A percentile compares a stretch with the other conserved stretches of the same genome.
Conservation (phyloP, 805 yeast species). For the Suhomyces tanzawaensis region DNA sequence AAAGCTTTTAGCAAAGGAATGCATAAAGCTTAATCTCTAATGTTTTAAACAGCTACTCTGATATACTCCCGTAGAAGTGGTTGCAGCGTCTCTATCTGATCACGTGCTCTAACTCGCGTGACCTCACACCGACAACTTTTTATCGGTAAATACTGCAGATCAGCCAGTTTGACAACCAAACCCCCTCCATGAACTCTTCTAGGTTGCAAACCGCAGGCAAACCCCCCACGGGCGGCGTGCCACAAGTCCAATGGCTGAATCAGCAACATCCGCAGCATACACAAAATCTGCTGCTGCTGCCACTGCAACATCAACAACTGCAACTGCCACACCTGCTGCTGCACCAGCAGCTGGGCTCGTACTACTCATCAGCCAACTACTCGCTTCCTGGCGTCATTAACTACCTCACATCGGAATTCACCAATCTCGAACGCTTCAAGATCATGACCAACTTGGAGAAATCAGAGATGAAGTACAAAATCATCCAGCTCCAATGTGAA, state of each 20-base stretch:
- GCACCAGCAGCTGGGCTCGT: constrained; percentile 7
- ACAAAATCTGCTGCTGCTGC: constrained; percentile 1
- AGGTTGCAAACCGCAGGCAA: constrained; percentile 1
- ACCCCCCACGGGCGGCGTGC: neutral
- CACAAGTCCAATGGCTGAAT: constrained; percentile 4
- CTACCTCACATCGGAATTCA: constrained; percentile 57
- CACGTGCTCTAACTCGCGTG: too few relatives aligned
- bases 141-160: too few relatives aligned
- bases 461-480: constrained; percentile 49
- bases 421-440: constrained; percentile 40
- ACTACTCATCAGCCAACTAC: constrained; percentile 25
- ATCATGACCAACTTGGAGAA: constrained; percentile 54
- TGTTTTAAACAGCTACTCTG: too few relatives aligned
- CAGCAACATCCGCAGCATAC: constrained; percentile 4
- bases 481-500: constrained; percentile 53
- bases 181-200: constrained; percentile 2
- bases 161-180: too few relatives aligned
- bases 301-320: constrained; percentile 6
- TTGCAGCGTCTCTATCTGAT: too few relatives aligned
- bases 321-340: constrained; percentile 5
- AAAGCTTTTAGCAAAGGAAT: too few relatives aligned
- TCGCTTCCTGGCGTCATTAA: constrained; percentile 61
- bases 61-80: too few relatives aligned
- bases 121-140: too few relatives aligned
- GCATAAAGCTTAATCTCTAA: too few relatives aligned